Base-by-base conservation (phyloP, 2,329 filamentous ascomycete genomes). In the Penicillium sp. region DNA sequence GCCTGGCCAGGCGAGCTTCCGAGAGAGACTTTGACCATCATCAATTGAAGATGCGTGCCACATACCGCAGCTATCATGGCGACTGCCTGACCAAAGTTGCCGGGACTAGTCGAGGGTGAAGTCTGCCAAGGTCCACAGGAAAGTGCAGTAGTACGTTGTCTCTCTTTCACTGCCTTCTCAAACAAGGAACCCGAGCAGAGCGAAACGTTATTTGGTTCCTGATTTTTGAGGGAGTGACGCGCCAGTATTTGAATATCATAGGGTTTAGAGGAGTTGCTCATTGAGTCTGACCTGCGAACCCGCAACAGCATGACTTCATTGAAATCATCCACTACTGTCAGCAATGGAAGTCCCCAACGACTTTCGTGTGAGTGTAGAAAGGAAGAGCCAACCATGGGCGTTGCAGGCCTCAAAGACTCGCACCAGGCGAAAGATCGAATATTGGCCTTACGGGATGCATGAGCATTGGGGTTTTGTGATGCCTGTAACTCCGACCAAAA, bases 361-460 rank as follows among this genome's bases (percentile, higher is more conserved):
- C 51, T 62, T 62, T 63, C 66, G 9, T 57, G 38, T 0, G 55
- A 48, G 9, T 53, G 51, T 16, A 58, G 39, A 27, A 49, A 41
- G 34, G 56, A 35, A 8, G 55, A 23, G 14, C 34, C 48, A 26
- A 14, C 29, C 36, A 44, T 14, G 41, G 29, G 7, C 16, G 47
- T 16, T 19, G 66, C 62, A 7, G 60, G 44, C 42, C 65, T 67
- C 7, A 70, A 51, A 35, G 70, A 65, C 7, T 67, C 62, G 40
- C 68, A 70, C 76, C 76, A 78, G n/a, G 70, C 55, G 56, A 78
- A 78, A 14, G 74, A 67, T 32, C 74, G 69, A 45, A 78, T 70
- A 26, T 68, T 67, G 23, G 60, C 60, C 48, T 71, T 71, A 10
- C 67, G 63, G 44, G 69, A 61, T 7, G 53, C 38, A n/a, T 62